Base-by-base conservation (phyloP, 768 basidiomycete species). In the Auricularia sp. region DNA sequence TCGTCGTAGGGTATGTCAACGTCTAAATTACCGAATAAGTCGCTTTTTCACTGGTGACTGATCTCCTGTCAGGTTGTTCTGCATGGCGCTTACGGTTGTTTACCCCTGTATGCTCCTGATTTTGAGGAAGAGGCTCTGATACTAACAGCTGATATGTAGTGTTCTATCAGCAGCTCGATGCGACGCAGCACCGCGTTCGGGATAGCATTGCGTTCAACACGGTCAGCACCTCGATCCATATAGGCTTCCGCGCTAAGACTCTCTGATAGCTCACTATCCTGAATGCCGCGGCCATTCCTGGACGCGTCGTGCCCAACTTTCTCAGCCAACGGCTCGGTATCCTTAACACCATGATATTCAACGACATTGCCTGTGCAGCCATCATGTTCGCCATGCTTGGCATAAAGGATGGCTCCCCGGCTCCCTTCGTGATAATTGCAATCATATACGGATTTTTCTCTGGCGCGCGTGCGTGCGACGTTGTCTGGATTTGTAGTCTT, bases 141-240 rank as follows among this genome's bases (percentile, higher is more conserved):
- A 29, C 56, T 59, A 23, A 54, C 53, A 59, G 10, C 56, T 84
- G 77, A 64, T 82, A 77, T 59, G 83, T 83, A 0, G 74, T 83
- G 16, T 85, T 83, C 72, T 86, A 82, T 69, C 67, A 85, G 4
- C 85, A 87, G 66, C 71, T 85, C 11, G 79, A 82, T 64, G 77
- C 84, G 0, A 74, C 82, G 23, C 72, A 76, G 61, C 82, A 82
- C 63, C 78, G 79, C 1, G 75, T 83, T 51, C 71, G 73, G 14
- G 70, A 76, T 8, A 74, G 70, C 18, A 73, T 86, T 5, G 81
- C 85, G 0, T 86, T 87, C 66, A 85, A 85, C 65, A 79, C 78
- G 39, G 85, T 85, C 64, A 5, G 21, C 23, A 59, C 12, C 21
- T 34, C 6, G 18, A 11, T 51, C 16, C 14, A 6, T 12, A 18